Percentiles rank a stretch among this genome's conserved stretches.
phyloP scores from a whole-genome alignment of 2,329 filamentous ascomycete genomes.

The Fusarium luffae region DNA sequence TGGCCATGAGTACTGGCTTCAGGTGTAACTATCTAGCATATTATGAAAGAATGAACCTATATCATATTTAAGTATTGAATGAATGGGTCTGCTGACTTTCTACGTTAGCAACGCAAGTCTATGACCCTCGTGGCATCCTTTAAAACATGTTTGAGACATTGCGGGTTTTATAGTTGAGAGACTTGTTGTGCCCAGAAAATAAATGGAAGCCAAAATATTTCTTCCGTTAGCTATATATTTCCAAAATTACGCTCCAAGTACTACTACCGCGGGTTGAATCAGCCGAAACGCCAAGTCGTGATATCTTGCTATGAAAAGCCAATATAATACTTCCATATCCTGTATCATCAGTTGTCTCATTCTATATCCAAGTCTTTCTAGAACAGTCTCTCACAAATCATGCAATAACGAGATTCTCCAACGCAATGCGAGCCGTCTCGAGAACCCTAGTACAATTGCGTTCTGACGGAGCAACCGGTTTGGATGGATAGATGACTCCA shows the following conservation, averaged over 20 bases:
- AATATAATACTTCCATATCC: not conserved
- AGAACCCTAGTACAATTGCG: slow-evolving; percentile 63
- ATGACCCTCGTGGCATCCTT: not conserved
- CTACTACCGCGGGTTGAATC: not conserved
- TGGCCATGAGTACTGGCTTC: not conserved
- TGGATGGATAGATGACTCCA: slow-evolving; percentile 42
- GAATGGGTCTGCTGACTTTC: not conserved
- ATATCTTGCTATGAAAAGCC: not conserved
- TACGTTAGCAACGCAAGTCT: not conserved
- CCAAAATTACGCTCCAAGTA: not conserved
- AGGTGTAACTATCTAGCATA: slow-evolving; percentile 3
- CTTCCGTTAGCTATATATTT: no score
- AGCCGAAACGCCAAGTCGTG: not conserved
- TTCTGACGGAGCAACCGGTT: slow-evolving; percentile 49
- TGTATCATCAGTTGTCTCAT: not conserved
- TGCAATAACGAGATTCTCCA: slow-evolving; percentile 66
- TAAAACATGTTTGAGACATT: not conserved
- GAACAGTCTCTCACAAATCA: slow-evolving; percentile 38
- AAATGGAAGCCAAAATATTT: not conserved
- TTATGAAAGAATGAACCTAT: slow-evolving; percentile 32
- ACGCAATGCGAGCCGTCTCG: slow-evolving; percentile 63
- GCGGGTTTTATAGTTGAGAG: not conserved
- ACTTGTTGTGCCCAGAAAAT: not conserved
- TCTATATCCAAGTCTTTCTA: not conserved
- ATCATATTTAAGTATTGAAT: not conserved